Conservation (phyloP, 2,329 filamentous ascomycete species). For the Pleurostoma richardsiae region DNA sequence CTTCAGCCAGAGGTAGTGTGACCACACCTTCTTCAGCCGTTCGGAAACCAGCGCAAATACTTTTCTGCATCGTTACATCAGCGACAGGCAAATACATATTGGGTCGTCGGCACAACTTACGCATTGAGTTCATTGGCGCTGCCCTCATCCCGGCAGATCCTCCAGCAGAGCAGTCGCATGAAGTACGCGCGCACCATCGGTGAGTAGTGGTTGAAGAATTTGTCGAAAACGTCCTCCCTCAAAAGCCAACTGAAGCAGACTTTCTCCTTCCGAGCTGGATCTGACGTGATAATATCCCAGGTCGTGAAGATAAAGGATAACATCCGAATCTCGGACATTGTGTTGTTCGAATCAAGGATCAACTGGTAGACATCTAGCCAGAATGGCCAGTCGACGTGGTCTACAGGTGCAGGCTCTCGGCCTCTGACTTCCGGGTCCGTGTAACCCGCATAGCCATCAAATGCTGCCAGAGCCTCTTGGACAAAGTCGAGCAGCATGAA, state of each 20-base stretch:
- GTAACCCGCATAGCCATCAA: constrained; percentile 40
- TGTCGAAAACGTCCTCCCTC: constrained; percentile 68
- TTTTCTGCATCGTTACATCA: constrained; percentile 39
- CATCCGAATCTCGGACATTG: constrained; percentile 81
- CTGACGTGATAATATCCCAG: constrained; percentile 68
- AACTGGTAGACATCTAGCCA: constrained; percentile 77
- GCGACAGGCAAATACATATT: constrained; percentile 3
- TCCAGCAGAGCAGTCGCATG: constrained; percentile 87
- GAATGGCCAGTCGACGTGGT: constrained; percentile 72
- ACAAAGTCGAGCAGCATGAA: constrained; percentile 90
- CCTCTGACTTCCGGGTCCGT: constrained; percentile 7
- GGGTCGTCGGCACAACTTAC: constrained; percentile 41
- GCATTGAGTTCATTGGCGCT: constrained; percentile 58
- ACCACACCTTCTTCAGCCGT: constrained; percentile 69
- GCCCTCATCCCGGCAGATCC: constrained; percentile 72
- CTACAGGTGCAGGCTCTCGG: constrained; percentile 1
- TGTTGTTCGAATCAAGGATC: constrained; percentile 80
- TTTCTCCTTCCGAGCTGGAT: constrained; percentile 61
- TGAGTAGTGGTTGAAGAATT: constrained; percentile 89
- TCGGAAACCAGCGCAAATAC: constrained; percentile 65
- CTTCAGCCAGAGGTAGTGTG: constrained; percentile 72
- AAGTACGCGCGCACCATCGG: constrained; percentile 93
- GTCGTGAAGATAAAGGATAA: constrained; percentile 76
- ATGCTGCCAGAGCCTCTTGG: constrained; percentile 71
- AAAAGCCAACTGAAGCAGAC: constrained; percentile 74